Conservation (phyloP, 495 filamentous ascomycete genomes). For the Neohortaea acidophila region DNA sequence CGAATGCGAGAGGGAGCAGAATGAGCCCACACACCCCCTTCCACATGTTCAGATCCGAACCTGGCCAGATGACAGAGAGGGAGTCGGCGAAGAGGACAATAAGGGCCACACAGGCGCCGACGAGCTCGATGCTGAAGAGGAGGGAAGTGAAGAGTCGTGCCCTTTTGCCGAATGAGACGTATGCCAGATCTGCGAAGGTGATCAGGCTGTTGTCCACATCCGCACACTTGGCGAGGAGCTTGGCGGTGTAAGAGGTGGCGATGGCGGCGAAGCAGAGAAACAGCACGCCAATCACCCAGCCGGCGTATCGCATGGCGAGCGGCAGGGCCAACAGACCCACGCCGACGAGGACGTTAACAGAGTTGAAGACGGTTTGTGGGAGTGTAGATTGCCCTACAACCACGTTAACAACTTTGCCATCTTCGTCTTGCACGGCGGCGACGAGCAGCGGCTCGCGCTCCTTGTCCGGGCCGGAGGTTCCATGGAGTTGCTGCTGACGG, state of each 20-base stretch:
- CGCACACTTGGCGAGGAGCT: constrained; percentile 73
- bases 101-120: constrained; percentile 80
- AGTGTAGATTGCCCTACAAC: constrained; percentile 85
- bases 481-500: constrained; percentile 47
- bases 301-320: constrained; percentile 74
- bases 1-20: constrained; percentile 68
- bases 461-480: constrained; percentile 36
- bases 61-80: constrained; percentile 62
- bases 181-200: constrained; percentile 89
- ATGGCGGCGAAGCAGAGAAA: constrained; percentile 60
- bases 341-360: constrained; percentile 86
- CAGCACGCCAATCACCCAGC: constrained; percentile 71
- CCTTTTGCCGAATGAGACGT: constrained; percentile 72
- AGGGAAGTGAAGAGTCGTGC: constrained; percentile 68
- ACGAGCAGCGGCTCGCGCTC: constrained; percentile 69
- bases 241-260: constrained; percentile 75
- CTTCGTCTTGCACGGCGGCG: constrained; percentile 69
- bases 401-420: constrained; percentile 66
- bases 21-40: constrained; percentile 75
- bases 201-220: constrained; percentile 65
- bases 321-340: constrained; percentile 81
- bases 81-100: constrained; percentile 90
- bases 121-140: constrained; percentile 74
- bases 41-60: constrained; percentile 56
- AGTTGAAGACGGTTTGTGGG: constrained; percentile 93